Conservation (phyloP, 2,329 filamentous ascomycete genomes). For the Colletotrichum shisoi region DNA sequence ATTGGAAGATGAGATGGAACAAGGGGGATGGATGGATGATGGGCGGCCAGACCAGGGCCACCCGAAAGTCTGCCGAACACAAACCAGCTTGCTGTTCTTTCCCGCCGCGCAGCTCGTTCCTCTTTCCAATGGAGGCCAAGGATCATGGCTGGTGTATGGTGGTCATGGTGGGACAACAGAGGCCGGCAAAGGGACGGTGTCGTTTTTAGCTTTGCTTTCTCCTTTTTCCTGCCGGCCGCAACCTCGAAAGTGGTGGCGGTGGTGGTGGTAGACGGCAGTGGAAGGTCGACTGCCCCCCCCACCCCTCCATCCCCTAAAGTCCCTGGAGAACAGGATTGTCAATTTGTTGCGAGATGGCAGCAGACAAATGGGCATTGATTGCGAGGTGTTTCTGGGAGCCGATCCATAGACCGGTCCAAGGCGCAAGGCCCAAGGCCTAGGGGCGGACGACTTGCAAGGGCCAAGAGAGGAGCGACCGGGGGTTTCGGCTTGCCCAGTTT, state of each 20-base stretch:
- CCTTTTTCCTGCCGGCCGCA: constrained; percentile 26
- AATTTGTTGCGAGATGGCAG: not conserved
- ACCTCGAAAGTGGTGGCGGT: not conserved
- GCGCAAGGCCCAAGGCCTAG: constrained; percentile 29
- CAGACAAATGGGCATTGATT: constrained; percentile 23
- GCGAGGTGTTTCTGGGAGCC: constrained; percentile 28
- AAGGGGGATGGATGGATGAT: not conserved
- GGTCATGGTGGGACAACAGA: constrained; percentile 29
- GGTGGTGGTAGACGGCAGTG: not conserved
- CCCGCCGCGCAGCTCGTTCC: constrained; percentile 4
- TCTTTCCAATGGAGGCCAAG: constrained; percentile 24
- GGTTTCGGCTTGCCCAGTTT: constrained; percentile 25
- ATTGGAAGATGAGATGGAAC: constrained; percentile 12
- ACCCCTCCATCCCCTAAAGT: constrained; percentile 7
- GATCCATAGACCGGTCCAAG: constrained; percentile 33
- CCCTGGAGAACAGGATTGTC: constrained; percentile 6
- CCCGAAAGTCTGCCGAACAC: constrained; percentile 12
- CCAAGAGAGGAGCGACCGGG: constrained; percentile 32
- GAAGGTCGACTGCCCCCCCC: not conserved
- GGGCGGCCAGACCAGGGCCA: constrained; percentile 5
- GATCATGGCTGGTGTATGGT: constrained; percentile 25
- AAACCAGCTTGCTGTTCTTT: constrained; percentile 19
- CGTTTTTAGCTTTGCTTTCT: constrained; percentile 31
- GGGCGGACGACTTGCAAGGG: constrained; percentile 38
- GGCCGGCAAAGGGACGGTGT: constrained; percentile 31